Evolutionary conservation across 208 protist species (phyloP).

Genomic region (Naegleria fowleri): DNA sequence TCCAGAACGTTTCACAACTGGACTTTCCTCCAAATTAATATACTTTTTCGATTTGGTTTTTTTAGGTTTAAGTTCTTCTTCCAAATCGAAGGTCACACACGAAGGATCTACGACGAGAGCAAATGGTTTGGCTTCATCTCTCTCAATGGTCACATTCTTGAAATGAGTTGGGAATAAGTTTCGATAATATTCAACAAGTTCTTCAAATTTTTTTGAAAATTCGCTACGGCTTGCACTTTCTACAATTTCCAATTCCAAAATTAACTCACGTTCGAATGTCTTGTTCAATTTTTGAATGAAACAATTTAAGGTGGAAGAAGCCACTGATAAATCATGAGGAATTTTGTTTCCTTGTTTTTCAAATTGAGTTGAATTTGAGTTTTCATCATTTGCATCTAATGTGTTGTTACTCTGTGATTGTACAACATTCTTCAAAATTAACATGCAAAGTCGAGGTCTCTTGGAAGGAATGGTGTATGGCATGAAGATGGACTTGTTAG

Average conservation of each 20-base stretch:
- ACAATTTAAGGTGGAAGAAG: not conserved
- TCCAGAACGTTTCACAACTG: not conserved
- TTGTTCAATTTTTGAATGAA: not conserved
- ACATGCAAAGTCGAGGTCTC: not conserved
- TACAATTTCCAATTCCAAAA: not conserved
- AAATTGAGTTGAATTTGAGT: no score
- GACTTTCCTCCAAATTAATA: not conserved
- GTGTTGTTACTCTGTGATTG: no score
- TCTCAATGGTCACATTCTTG: not conserved
- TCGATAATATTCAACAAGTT: not conserved
- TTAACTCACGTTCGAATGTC: not conserved
- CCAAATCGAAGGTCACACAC: not conserved
- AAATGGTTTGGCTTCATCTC: not conserved
- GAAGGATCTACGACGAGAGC: not conserved
- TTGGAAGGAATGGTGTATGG: not conserved
- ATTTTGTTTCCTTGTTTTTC: not conserved
- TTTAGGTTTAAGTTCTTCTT: not conserved
- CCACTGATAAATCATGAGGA: no score
- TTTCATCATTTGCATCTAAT: no score
- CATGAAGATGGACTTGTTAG: not conserved
- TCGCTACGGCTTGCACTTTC: no score
- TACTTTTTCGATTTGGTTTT: not conserved
- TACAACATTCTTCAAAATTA: not conserved
- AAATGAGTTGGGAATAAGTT: not conserved
- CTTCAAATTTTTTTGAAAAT: not conserved